A percentile compares a stretch with the other conserved stretches of the same genome.
Evolutionary conservation across 768 basidiomycete genomes (phyloP).

Genomic region (Piloderma croceum): DNA sequence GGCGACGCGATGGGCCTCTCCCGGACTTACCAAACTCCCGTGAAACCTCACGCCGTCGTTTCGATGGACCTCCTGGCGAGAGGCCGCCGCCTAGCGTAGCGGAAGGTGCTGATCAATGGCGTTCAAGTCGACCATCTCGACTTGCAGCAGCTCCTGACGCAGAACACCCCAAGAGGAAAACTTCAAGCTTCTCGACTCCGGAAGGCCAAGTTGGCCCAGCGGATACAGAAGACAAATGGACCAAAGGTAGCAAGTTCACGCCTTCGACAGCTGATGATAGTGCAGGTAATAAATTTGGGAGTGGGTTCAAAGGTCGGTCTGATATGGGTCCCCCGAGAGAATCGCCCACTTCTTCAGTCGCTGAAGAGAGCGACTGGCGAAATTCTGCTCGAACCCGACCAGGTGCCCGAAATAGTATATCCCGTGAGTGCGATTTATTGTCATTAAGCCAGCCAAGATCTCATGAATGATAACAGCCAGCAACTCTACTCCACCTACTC

Average conservation of each 20-base stretch:
- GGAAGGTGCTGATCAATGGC: constrained; percentile 66
- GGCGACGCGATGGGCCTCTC: constrained; percentile 85
- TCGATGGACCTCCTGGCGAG: constrained; percentile 47
- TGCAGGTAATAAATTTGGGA: constrained; percentile 40
- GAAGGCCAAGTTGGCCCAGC: constrained; percentile 47
- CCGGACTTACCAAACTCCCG: constrained; percentile 60
- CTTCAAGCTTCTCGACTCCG: constrained; percentile 47
- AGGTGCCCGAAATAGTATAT: constrained; percentile 43
- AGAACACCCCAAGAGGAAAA: constrained; percentile 49
- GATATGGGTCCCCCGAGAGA: constrained; percentile 54
- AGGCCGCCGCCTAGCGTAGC: constrained; percentile 45
- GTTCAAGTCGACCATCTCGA: constrained; percentile 44
- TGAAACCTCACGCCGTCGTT: constrained; percentile 60
- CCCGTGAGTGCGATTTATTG: constrained; percentile 50
- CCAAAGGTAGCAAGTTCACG: constrained; percentile 70
- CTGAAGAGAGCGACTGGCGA: constrained; percentile 74
- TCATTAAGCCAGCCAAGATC: too few relatives aligned
- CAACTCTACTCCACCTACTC: constrained; percentile 75
- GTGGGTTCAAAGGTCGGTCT: constrained; percentile 40
- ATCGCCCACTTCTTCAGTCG: constrained; percentile 17
- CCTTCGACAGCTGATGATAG: constrained; percentile 30
- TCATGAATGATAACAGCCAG: constrained; percentile 38
- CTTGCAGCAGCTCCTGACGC: constrained; percentile 40
- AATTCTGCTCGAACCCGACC: constrained; percentile 38
- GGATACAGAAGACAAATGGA: constrained; percentile 77